These are phyloP conservation scores for Mycocalia duriaeana DNA, from an alignment of 1,284 basidiomycete species.

Conservation along the genomic window DNA sequence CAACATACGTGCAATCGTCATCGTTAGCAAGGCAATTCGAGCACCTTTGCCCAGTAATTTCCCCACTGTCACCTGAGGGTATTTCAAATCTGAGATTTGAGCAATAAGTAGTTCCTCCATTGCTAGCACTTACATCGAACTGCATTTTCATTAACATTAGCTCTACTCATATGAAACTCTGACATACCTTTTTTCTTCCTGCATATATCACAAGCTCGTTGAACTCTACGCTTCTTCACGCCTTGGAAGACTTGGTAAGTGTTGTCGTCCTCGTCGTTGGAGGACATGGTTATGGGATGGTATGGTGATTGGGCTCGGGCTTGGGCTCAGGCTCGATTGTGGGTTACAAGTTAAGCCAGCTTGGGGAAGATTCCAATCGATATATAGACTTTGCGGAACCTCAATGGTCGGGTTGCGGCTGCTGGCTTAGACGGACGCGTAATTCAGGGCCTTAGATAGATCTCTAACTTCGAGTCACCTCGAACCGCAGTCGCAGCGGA, in stretches of 20 bases:
- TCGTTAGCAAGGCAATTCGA: slow-evolving; percentile 75
- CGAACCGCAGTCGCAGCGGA: too few relatives aligned
- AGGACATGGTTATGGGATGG: too few relatives aligned
- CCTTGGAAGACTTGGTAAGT: slow-evolving; percentile 11
- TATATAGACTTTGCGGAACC: too few relatives aligned
- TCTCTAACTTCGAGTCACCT: too few relatives aligned
- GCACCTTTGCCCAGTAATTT: slow-evolving; percentile 66
- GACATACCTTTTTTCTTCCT: slow-evolving; percentile 68
- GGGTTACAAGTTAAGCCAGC: too few relatives aligned
- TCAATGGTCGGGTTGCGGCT: too few relatives aligned
- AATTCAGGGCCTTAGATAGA: too few relatives aligned
- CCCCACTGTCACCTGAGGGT: slow-evolving; percentile 50
- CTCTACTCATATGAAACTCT: too few relatives aligned
- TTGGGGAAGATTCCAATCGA: too few relatives aligned
- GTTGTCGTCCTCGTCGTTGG: background rate
- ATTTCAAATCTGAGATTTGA: background rate
- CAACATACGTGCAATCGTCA: slow-evolving; percentile 74
- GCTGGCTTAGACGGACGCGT: too few relatives aligned
- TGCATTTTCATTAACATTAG: slow-evolving; percentile 14
- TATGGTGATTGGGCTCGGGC: too few relatives aligned
- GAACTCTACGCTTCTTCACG: slow-evolving; percentile 63
- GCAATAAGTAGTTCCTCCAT: background rate
- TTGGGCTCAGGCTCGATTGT: too few relatives aligned
- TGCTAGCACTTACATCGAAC: slow-evolving; percentile 48
- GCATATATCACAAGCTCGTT: slow-evolving; percentile 73